Base-by-base conservation (phyloP, 208 protist species). In the Acanthamoeba lenticulata region DNA sequence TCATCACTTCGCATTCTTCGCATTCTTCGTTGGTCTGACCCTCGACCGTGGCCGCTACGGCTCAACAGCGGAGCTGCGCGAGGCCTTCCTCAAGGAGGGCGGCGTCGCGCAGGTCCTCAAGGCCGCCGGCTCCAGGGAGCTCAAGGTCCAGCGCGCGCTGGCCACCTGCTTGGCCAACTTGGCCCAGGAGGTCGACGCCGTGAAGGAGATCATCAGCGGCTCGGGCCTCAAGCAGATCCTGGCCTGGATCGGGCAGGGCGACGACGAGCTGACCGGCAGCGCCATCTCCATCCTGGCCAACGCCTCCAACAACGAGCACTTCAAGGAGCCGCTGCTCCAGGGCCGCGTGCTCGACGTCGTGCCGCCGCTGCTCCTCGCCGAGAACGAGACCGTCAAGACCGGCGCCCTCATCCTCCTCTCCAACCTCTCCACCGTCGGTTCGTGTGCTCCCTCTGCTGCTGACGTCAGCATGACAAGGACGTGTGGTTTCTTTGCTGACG, bases 251-350 rank as follows among this genome's bases (percentile, higher is more conserved):
- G 27, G 32, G 9, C 83, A 90, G 83, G 52, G 52, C 83, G 83
- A 90, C 52, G 52, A 60, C n/a, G 52, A 90, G 52, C 83, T 90
- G 36, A 69, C 83, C 42, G 83, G 83, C 44, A 90, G 83, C 38
- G 7, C 83, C 57, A 60, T 90, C 83, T 90, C 83, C 83, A 90
- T 90, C 52, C 83, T 90, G 36, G 83, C 83, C 52, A 90, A 90
- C 42, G 83, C 83, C 38, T 90, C 83, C 55, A 90, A 90, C 52
- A 90, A 90, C 83, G 83, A 90, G 36, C 17, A 60, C 83, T 90
- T 90, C 52, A 90, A 90, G 83, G 36, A 44, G 47, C 55, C 57
- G 21, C 83, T 90, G 47, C 32, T 90, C 1, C 34, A 62, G 55
- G 52, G 83, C 47, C 55, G 83, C 38, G 83, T 67, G 17, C 52